phyloP scores from a whole-genome alignment of 2,329 filamentous ascomycete genomes.

The Pseudogymnoascus sp. region DNA sequence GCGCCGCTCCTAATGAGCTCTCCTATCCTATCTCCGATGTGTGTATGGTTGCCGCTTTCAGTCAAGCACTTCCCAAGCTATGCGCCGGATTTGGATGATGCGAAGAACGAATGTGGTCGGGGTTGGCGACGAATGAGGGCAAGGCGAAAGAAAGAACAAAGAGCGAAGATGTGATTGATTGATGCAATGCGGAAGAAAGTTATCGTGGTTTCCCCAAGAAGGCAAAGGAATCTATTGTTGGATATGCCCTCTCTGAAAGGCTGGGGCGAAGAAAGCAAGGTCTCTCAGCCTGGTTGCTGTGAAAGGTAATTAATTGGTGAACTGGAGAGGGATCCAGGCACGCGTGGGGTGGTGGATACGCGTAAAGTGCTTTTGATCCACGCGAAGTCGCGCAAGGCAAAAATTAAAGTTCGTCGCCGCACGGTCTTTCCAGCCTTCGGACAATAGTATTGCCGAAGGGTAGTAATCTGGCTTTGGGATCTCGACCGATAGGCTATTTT shows the following conservation, averaged over 20 bases:
- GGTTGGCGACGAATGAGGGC: neutral
- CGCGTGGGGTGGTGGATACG: conserved; percentile 9
- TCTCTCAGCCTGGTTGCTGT: neutral
- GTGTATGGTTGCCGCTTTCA: neutral
- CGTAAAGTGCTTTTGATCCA: neutral
- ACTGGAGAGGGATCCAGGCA: neutral
- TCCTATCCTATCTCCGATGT: neutral
- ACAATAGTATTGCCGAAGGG: neutral
- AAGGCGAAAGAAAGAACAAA: conserved; percentile 3
- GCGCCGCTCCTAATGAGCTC: neutral
- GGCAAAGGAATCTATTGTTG: neutral
- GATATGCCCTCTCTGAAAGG: neutral
- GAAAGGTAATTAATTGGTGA: neutral
- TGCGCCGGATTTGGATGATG: conserved; percentile 7
- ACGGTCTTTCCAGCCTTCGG: neutral
- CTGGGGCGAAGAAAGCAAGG: conserved; percentile 3
- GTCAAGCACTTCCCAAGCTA: neutral
- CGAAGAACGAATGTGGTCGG: neutral
- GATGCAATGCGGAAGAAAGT: neutral
- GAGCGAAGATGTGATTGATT: neutral
- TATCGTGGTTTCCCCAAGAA: conserved; percentile 1
- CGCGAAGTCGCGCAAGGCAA: neutral
- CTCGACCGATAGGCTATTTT: neutral
- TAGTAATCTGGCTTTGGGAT: neutral
- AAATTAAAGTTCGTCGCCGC: neutral